Base-by-base conservation (phyloP, 2,329 filamentous ascomycete genomes). In the Thelonectria rubi region DNA sequence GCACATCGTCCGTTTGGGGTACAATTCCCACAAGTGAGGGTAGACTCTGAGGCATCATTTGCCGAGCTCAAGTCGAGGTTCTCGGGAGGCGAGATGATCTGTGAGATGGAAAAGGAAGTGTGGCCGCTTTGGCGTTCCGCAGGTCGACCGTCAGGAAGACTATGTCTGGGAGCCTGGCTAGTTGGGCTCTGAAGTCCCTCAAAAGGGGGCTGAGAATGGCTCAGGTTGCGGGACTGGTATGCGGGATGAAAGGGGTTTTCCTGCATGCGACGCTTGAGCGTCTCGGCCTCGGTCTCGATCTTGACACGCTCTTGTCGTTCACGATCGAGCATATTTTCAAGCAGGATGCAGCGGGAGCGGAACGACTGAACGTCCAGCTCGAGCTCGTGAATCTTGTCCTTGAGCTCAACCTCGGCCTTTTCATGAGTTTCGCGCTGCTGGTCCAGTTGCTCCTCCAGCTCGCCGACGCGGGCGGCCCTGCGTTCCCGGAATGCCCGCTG, bases 401-500 rank as follows among this genome's bases (percentile, higher is more conserved):
- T 82, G 60, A 88, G 70, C 5, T 86, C 87, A 55, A 82, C 77
- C 65, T 89, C 85, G 47, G 80, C 78, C 64, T 87, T 83, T 8
- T 88, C 84, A 49, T 86, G 79, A 15, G 80, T 80, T 42, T 85
- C 84, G 69, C 84, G 86, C 47, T 86, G 80, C 62, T 88, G 84
- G 4, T 89, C 86, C 7, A 91, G 78, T 72, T 88, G 85, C 68
- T 89, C 86, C 75, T 91, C 88, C 32, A 91, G 79, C 73, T 90
- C 94, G 40, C 91, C 89, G 7, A 97, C 92, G 40, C 92, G 91
- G 21, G 92, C 92, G 2, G 92, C 92, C 65, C 94, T 87, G 60
- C 94, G 85, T 78, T 97, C 93, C 34, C 94, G 86, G 77, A 98
- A 98, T 1, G 91, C 92, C 60, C 94, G 84, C 79, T 98, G 94